These are phyloP conservation scores for Pythium sukuiense DNA, from an alignment of 352 stramenopile genomes.

Conservation along the genomic window DNA sequence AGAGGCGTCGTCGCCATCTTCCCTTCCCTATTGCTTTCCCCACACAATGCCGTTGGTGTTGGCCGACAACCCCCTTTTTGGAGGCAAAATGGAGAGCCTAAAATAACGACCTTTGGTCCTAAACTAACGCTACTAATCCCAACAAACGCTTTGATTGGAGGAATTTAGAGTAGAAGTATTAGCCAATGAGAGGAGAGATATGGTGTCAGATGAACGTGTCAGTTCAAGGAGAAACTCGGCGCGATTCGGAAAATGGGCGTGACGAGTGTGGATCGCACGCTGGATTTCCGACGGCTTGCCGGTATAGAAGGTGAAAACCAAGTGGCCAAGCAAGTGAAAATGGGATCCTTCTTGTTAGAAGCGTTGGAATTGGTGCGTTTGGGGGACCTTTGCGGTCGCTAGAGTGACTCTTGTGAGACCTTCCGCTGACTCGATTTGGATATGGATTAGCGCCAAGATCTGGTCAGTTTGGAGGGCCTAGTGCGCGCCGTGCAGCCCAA, in stretches of 20 bases:
- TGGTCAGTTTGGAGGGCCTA: constrained; percentile 58
- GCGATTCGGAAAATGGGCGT: constrained; percentile 9
- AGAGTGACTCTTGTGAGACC: background rate
- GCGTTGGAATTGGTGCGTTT: constrained; percentile 26
- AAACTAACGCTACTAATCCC: constrained; percentile 11
- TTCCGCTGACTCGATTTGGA: background rate
- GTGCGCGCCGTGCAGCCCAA: constrained; percentile 45
- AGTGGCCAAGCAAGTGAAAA: background rate
- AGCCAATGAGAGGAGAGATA: constrained; percentile 11
- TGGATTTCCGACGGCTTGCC: constrained; percentile 29
- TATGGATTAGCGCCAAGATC: constrained; percentile 36
- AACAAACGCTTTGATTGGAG: background rate
- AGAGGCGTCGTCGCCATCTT: constrained; percentile 17
- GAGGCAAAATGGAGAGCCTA: background rate
- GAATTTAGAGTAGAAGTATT: background rate
- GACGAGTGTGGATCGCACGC: constrained; percentile 27
- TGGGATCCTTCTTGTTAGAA: constrained; percentile 22
- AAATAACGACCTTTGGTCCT: background rate
- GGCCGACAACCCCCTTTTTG: background rate
- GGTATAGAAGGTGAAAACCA: constrained; percentile 3
- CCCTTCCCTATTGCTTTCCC: background rate
- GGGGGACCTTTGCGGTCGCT: background rate
- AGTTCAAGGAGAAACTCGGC: background rate
- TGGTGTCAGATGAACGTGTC: background rate
- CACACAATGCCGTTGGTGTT: background rate